Percentiles rank a stretch among this genome's conserved stretches.
These are phyloP conservation scores for Trichoderma afroharzianum DNA, from an alignment of 2,329 filamentous ascomycete genomes.

Conservation along the genomic window DNA sequence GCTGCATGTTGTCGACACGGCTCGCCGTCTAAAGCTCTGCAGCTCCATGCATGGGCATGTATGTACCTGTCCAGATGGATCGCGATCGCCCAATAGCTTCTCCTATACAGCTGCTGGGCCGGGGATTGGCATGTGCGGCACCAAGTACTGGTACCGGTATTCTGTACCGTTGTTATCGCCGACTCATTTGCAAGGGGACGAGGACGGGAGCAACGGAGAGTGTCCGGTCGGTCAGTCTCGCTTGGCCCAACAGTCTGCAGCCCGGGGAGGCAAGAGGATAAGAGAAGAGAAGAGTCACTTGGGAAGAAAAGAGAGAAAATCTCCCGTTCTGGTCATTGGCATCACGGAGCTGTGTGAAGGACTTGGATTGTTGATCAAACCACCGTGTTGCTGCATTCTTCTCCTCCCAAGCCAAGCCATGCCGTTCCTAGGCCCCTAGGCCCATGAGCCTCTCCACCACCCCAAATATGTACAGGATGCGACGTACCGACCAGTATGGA, in stretches of 20 bases:
- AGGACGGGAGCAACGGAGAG: not conserved
- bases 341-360: not conserved
- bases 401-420: not conserved
- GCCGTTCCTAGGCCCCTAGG: not conserved
- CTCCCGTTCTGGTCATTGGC: not conserved
- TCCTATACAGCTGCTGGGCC: not conserved
- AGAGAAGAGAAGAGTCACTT: not conserved
- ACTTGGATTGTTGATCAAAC: conserved; percentile 15
- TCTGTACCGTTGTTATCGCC: conserved; percentile 7
- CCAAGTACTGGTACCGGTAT: not conserved
- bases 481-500: not conserved
- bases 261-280: not conserved
- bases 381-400: conserved; percentile 10
- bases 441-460: conserved; percentile 18
- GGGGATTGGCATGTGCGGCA: not conserved
- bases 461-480: not conserved
- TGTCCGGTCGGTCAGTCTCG: not conserved
- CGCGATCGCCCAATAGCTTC: conserved; percentile 6
- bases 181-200: conserved; percentile 1
- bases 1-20: not conserved
- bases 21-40: conserved; percentile 1
- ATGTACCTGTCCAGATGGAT: conserved; percentile 3
- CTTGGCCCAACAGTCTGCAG: not conserved
- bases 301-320: not conserved
- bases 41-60: not conserved